Evolutionary conservation across 2,329 filamentous ascomycete species (phyloP).

Genomic region (Cordyceps pruinosa): DNA sequence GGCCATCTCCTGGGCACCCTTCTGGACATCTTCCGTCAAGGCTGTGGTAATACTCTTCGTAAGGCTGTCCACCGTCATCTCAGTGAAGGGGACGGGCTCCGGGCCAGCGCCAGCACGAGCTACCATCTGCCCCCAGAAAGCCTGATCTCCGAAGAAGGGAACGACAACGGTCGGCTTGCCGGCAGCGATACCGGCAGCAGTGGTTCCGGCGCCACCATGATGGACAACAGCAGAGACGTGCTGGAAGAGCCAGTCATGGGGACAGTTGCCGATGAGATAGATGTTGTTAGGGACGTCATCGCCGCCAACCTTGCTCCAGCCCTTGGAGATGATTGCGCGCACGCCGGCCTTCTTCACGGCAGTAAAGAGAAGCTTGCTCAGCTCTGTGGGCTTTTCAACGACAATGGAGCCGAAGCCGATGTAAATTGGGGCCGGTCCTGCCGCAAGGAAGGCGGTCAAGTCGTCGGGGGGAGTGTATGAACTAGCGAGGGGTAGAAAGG

Average conservation of each 20-base stretch:
- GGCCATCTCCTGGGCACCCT: slow-evolving; percentile 35
- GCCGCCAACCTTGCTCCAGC: slow-evolving; percentile 55
- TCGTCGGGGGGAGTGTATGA: slow-evolving; percentile 48
- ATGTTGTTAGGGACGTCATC: slow-evolving; percentile 42
- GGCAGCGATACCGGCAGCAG: slow-evolving; percentile 53
- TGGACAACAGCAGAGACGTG: slow-evolving; percentile 53
- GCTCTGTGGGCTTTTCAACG: slow-evolving; percentile 40
- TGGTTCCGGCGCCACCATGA: slow-evolving; percentile 60
- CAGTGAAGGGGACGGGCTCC: slow-evolving; percentile 48
- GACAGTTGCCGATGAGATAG: slow-evolving; percentile 57
- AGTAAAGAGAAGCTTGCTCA: slow-evolving; percentile 53
- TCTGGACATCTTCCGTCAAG: slow-evolving; percentile 40
- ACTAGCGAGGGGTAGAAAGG: slow-evolving; percentile 47
- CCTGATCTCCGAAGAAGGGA: slow-evolving; percentile 60
- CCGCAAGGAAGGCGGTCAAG: slow-evolving; percentile 46
- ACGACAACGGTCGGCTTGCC: slow-evolving; percentile 58
- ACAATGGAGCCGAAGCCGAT: slow-evolving; percentile 14
- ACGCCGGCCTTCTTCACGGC: slow-evolving; percentile 51
- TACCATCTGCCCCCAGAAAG: slow-evolving; percentile 61
- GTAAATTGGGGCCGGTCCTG: slow-evolving; percentile 44
- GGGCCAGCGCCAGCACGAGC: slow-evolving; percentile 55
- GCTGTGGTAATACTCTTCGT: slow-evolving; percentile 46
- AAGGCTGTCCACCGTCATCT: slow-evolving; percentile 50
- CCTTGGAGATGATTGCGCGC: slow-evolving; percentile 55
- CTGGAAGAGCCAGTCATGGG: slow-evolving; percentile 61